A percentile compares a stretch with the other conserved stretches of the same genome.
phyloP scores from a whole-genome alignment of 176 grass and related monocot genomes.

The Areca catechu region DNA sequence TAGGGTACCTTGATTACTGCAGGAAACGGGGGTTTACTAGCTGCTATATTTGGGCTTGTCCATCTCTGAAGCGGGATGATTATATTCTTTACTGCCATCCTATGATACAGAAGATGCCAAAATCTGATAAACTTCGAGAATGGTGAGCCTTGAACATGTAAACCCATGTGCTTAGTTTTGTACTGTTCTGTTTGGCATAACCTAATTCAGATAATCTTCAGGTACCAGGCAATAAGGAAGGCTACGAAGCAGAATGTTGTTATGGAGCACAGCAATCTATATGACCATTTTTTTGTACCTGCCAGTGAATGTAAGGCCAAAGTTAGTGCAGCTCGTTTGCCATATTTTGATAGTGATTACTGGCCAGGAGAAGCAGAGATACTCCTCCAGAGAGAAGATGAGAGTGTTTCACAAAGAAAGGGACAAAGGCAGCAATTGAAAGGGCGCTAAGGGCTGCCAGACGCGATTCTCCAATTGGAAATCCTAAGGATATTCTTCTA shows the following conservation, averaged over 20 bases:
- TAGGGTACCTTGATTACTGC: constrained; percentile 92
- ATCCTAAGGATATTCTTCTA: constrained; percentile 70
- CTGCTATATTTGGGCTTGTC: constrained; percentile 96
- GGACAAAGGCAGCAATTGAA: constrained; percentile 44
- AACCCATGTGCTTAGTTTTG: background rate
- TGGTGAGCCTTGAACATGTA: constrained; percentile 36
- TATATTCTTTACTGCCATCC: constrained; percentile 99
- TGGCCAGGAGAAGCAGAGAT: constrained; percentile 85
- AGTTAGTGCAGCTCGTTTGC: constrained; percentile 67
- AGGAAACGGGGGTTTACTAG: constrained; percentile 80
- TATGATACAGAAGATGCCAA: constrained; percentile 78
- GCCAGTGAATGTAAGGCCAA: constrained; percentile 61
- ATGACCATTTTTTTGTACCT: constrained; percentile 62
- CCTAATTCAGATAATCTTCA: constrained; percentile 5
- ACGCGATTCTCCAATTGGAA: constrained; percentile 57
- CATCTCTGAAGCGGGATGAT: constrained; percentile 82
- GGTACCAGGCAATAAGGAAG: constrained; percentile 78
- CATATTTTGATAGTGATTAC: constrained; percentile 92
- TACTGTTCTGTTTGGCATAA: background rate
- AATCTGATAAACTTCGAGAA: constrained; percentile 80
- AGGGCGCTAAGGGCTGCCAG: constrained; percentile 74
- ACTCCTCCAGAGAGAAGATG: constrained; percentile 68
- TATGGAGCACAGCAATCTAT: constrained; percentile 72
- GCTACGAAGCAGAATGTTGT: constrained; percentile 69
- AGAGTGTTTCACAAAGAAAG: constrained; percentile 48